Evolutionary conservation across 2,329 filamentous ascomycete species (phyloP), one percentile per base, ranked within the genome.

Genomic region (Emmonsiellopsis sp.): DNA sequence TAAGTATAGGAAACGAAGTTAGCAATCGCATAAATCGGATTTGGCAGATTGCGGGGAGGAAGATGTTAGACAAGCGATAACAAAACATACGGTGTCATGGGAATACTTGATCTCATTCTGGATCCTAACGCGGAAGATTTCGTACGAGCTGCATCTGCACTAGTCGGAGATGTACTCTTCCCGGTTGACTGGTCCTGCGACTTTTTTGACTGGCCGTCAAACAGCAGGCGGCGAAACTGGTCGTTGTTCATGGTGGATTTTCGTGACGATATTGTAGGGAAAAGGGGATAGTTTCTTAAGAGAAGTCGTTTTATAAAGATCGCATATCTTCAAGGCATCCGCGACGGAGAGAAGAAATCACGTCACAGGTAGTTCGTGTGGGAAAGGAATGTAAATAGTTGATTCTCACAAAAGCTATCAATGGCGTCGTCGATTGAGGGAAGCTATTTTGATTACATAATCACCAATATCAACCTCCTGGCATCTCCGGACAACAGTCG

Each of bases 221-320:
- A 76, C 20, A 95, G 71, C 6, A 97, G 79, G 59, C 86, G 86
- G 52, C 93, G 86, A 65, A 98, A 98, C 64, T 96, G 89, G 43
- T 90, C 83, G 77, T 97, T 97, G 69, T 97, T 95, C 93, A 98
- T 97, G 55, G 30, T 37, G 37, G 32, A 16, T 38, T 5, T 6
- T 37, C 5, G n/a, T 16, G 34, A 7, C 9, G 9, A 5, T 11
- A 11, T 9, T 11, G 15, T 5, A 46, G 20, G 15, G 41, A 44
- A 44, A 44, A 13, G 13, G 13, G 13, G 35, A 10, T n/a, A 38
- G 35, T 9, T 1, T 38, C 35, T 38, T 26, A 26, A 26, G 20
- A 26, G 5, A 26, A 26, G 3, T 1, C 3, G 20, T 26, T 26
- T 26, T 26, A 1, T 26, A 26, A 26, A 26, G 20, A 26, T 26